Evolutionary conservation across 768 basidiomycete genomes (phyloP).

Genomic region (Termitomyces sp.): DNA sequence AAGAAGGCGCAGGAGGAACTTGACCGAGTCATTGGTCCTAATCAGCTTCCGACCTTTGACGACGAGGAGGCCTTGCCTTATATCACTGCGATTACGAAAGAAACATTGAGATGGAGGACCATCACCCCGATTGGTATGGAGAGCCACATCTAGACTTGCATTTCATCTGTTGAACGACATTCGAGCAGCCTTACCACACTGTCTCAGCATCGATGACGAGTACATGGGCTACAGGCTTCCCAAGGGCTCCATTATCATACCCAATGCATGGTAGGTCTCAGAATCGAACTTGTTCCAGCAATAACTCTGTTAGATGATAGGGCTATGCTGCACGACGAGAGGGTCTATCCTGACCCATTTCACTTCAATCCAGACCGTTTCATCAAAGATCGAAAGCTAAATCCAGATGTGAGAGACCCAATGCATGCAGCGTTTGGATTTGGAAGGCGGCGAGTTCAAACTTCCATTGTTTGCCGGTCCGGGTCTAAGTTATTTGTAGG

Average conservation of each 20-base stretch:
- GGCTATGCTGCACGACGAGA: constrained; percentile 27
- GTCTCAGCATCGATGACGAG: constrained; percentile 21
- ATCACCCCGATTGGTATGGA: constrained; percentile 18
- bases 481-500: neutral
- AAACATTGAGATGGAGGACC: constrained; percentile 23
- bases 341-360: constrained; percentile 24
- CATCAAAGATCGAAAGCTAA: constrained; percentile 19
- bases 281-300: neutral
- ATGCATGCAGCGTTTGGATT: constrained; percentile 14
- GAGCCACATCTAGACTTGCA: neutral
- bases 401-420: constrained; percentile 11
- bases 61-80: constrained; percentile 24
- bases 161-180: neutral
- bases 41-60: constrained; percentile 23
- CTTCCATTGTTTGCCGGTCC: too few relatives aligned
- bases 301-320: constrained; percentile 10
- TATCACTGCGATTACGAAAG: constrained; percentile 25
- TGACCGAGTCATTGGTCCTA: constrained; percentile 21
- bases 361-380: constrained; percentile 31
- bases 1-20: constrained; percentile 24
- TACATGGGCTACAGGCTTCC: constrained; percentile 32
- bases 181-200: constrained; percentile 23
- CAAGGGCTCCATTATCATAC: constrained; percentile 21
- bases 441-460: constrained; percentile 10
- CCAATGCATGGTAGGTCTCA: constrained; percentile 23